These are phyloP conservation scores for Exobasidium rhododendri DNA, from an alignment of 1,284 basidiomycete species.

Conservation along the genomic window DNA sequence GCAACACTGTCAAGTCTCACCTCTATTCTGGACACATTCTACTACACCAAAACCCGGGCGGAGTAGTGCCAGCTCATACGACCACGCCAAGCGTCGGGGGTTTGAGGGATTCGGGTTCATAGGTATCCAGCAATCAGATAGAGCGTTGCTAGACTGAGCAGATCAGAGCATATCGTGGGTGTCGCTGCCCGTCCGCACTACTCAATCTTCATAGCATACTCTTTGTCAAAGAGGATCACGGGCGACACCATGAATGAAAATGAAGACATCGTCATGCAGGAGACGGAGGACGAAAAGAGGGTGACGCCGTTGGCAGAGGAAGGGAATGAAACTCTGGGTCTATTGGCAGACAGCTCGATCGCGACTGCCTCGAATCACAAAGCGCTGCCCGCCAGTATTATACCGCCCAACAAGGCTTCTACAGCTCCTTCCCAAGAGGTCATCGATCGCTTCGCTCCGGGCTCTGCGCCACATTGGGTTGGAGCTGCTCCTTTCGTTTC, in stretches of 20 bases:
- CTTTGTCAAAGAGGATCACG: too few relatives aligned
- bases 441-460: conserved; percentile 7
- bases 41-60: too few relatives aligned
- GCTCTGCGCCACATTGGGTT: conserved; percentile 14
- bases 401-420: conserved; percentile 1
- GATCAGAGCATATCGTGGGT: too few relatives aligned
- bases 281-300: neutral
- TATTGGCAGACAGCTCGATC: neutral
- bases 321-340: neutral
- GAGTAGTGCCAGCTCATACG: too few relatives aligned
- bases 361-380: neutral
- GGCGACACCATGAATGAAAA: neutral
- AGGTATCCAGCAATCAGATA: too few relatives aligned
- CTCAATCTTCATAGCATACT: too few relatives aligned
- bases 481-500: neutral
- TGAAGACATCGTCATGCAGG: neutral
- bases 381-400: neutral
- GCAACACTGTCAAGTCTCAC: too few relatives aligned
- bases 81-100: too few relatives aligned
- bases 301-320: neutral
- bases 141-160: too few relatives aligned
- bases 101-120: too few relatives aligned
- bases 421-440: conserved; percentile 1
- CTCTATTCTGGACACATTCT: too few relatives aligned
- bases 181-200: too few relatives aligned